phyloP scores from a whole-genome alignment of 2,329 filamentous ascomycete genomes.

The Penicillium brasilianum region DNA sequence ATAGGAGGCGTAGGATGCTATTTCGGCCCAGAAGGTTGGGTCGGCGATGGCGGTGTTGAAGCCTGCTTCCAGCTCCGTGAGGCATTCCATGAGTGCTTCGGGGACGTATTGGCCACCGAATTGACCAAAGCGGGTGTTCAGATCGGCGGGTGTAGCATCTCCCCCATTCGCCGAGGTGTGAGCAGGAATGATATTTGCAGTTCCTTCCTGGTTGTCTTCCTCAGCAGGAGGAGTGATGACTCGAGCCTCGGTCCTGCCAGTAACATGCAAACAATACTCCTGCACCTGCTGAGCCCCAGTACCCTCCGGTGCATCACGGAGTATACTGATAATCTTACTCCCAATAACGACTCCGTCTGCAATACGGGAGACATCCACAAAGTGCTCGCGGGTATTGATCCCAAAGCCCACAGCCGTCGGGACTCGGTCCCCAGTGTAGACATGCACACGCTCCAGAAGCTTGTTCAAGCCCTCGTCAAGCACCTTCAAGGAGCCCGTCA shows the following conservation, averaged over 20 bases:
- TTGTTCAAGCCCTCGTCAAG: slow-evolving; percentile 78
- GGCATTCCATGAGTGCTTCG: slow-evolving; percentile 93
- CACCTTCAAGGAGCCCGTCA: slow-evolving; percentile 84
- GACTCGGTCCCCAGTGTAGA: slow-evolving; percentile 76
- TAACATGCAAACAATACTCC: slow-evolving; percentile 79
- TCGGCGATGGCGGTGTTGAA: slow-evolving; percentile 86
- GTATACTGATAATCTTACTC: slow-evolving; percentile 83
- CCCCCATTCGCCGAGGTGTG: background rate
- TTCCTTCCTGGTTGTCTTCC: too few relatives aligned
- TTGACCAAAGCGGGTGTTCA: slow-evolving; percentile 44
- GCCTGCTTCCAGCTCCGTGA: slow-evolving; percentile 82
- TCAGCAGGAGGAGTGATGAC: slow-evolving; percentile 56
- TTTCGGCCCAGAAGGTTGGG: slow-evolving; percentile 92
- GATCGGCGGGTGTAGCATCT: slow-evolving; percentile 50
- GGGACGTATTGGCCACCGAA: slow-evolving; percentile 97
- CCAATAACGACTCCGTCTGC: slow-evolving; percentile 94
- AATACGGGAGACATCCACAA: slow-evolving; percentile 76
- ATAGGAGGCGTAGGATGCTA: slow-evolving; percentile 87
- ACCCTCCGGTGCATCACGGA: slow-evolving; percentile 68
- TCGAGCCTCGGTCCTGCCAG: slow-evolving; percentile 51
- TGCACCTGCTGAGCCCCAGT: slow-evolving; percentile 71
- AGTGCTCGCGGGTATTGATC: slow-evolving; percentile 91
- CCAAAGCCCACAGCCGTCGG: slow-evolving; percentile 92
- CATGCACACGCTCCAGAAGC: slow-evolving; percentile 79
- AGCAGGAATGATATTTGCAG: background rate